Conservation (phyloP, 495 filamentous ascomycete species). For the Penicillium atrosanguineum region DNA sequence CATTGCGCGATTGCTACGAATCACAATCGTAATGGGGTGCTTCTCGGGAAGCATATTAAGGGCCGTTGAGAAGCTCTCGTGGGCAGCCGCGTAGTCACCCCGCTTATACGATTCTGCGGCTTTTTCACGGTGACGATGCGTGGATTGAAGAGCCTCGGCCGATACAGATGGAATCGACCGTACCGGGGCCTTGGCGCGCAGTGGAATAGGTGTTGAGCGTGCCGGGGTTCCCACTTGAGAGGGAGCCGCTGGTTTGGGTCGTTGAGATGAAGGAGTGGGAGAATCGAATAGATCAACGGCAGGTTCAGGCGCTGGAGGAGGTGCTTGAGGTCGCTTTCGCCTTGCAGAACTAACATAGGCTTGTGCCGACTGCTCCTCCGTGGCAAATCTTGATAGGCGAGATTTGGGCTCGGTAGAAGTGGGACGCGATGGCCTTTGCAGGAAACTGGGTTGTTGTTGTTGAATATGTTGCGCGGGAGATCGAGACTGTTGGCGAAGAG, state of each 20-base stretch:
- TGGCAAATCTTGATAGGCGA: constrained; percentile 63
- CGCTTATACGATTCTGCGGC: constrained; percentile 89
- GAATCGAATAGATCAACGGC: constrained; percentile 59
- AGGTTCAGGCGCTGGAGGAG: constrained; percentile 39
- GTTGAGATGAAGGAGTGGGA: constrained; percentile 33
- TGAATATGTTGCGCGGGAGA: constrained; percentile 23
- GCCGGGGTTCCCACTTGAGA: constrained; percentile 25
- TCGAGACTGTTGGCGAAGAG: constrained; percentile 45
- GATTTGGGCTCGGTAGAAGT: constrained; percentile 51
- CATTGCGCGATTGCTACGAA: constrained; percentile 89
- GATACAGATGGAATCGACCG: constrained; percentile 69
- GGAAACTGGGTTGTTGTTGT: constrained; percentile 34
- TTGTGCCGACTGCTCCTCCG: constrained; percentile 78
- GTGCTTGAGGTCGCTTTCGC: constrained; percentile 61
- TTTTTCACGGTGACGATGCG: constrained; percentile 69
- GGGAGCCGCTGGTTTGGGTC: constrained; percentile 29
- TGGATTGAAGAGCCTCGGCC: constrained; percentile 63
- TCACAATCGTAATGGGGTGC: constrained; percentile 82
- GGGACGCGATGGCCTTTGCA: constrained; percentile 42
- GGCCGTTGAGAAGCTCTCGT: constrained; percentile 75
- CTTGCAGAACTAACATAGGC: constrained; percentile 90
- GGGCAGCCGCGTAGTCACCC: constrained; percentile 85
- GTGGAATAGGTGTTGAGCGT: constrained; percentile 33
- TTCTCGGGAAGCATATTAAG: constrained; percentile 68
- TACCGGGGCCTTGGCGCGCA: constrained; percentile 51